Evolutionary conservation across 768 basidiomycete species (phyloP).

Genomic region (Suillus americanus): DNA sequence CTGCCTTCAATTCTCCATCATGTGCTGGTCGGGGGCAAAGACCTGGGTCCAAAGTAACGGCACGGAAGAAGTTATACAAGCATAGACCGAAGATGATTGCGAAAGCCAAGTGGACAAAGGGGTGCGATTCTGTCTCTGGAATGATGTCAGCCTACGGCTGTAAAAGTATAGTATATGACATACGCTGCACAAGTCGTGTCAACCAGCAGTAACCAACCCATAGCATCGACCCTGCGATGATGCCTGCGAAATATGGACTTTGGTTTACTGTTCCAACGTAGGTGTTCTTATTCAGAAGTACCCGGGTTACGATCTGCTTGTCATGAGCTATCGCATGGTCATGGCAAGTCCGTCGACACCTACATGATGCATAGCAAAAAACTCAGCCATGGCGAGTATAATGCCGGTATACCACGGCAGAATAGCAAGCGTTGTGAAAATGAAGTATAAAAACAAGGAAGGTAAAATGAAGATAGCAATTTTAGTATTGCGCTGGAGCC

Average conservation of each 20-base stretch:
- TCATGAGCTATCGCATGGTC: constrained; percentile 9
- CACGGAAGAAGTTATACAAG: constrained; percentile 87
- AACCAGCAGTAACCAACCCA: constrained; percentile 89
- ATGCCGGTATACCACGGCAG: constrained; percentile 91
- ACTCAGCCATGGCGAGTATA: constrained; percentile 79
- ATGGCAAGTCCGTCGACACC: constrained; percentile 27
- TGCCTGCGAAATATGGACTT: constrained; percentile 91
- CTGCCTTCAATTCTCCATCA: constrained; percentile 86
- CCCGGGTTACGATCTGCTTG: constrained; percentile 76
- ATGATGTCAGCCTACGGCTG: neutral
- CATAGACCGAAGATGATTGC: constrained; percentile 70
- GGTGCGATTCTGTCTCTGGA: constrained; percentile 74
- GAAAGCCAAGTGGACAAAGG: constrained; percentile 76
- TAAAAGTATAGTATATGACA: constrained; percentile 19
- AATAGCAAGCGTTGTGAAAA: constrained; percentile 80
- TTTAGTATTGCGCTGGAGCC: constrained; percentile 71
- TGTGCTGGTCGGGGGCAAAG: constrained; percentile 77
- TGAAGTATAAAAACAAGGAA: constrained; percentile 73
- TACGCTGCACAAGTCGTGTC: constrained; percentile 72
- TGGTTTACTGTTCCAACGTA: constrained; percentile 82
- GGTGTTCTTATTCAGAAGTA: constrained; percentile 77
- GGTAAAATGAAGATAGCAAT: constrained; percentile 78
- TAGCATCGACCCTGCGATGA: constrained; percentile 80
- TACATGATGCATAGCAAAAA: constrained; percentile 94
- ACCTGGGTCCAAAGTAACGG: constrained; percentile 88